phyloP scores from a whole-genome alignment of 2,329 filamentous ascomycete genomes.

The Hypoxylon sp. region DNA sequence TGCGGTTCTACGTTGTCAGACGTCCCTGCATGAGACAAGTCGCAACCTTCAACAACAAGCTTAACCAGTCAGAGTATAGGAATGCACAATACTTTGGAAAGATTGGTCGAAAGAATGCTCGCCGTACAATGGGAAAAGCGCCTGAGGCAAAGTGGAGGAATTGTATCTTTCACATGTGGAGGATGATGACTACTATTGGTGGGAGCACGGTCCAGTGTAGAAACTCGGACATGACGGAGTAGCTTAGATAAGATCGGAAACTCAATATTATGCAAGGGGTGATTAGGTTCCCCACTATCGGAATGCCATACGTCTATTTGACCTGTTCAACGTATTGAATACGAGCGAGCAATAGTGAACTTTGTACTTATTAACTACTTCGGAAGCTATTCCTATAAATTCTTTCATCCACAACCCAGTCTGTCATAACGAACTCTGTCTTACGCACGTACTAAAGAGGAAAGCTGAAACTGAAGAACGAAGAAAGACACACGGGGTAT shows the following conservation, averaged over 20 bases:
- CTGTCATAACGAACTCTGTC: background rate
- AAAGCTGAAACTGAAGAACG: background rate
- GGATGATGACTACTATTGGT: slow-evolving; percentile 45
- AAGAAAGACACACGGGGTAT: background rate
- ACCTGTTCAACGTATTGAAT: slow-evolving; percentile 6
- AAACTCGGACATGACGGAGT: slow-evolving; percentile 33
- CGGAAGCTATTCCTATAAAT: background rate
- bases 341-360: background rate
- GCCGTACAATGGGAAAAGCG: slow-evolving; percentile 28
- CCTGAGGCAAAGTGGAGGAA: slow-evolving; percentile 31
- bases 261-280: slow-evolving; percentile 35
- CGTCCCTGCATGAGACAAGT: slow-evolving; percentile 34
- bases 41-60: slow-evolving; percentile 14
- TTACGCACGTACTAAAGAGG: background rate
- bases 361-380: background rate
- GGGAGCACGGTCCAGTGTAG: slow-evolving; percentile 25
- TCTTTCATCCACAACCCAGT: background rate
- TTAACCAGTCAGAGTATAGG: slow-evolving; percentile 34
- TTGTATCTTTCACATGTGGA: slow-evolving; percentile 45
- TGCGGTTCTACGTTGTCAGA: slow-evolving; percentile 35
- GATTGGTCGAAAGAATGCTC: slow-evolving; percentile 30
- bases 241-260: slow-evolving; percentile 38
- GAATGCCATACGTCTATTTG: slow-evolving; percentile 10
- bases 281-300: slow-evolving; percentile 34
- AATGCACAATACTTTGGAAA: slow-evolving; percentile 28